These are phyloP conservation scores for Nemania sp. DNA, from an alignment of 2,329 filamentous ascomycete genomes.

Conservation along the genomic window DNA sequence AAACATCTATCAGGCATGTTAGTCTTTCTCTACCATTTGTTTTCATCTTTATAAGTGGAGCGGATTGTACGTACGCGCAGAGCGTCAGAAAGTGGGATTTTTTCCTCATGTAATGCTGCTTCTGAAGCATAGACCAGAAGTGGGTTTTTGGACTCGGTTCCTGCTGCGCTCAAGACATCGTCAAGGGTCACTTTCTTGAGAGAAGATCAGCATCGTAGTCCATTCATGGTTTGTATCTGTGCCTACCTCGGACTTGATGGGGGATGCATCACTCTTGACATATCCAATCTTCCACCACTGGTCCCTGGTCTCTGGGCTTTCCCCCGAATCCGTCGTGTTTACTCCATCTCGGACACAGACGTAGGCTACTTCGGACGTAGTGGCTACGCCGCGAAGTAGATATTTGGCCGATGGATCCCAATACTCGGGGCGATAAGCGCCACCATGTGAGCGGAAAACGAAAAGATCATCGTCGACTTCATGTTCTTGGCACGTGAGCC, in stretches of 20 bases:
- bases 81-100: constrained; percentile 45
- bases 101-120: constrained; percentile 46
- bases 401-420: constrained; percentile 50
- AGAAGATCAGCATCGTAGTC: constrained; percentile 24
- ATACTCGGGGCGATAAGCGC: constrained; percentile 41
- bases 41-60: neutral
- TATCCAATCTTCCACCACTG: constrained; percentile 63
- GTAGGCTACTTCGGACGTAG: constrained; percentile 53
- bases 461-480: constrained; percentile 38
- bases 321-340: constrained; percentile 50
- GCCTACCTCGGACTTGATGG: constrained; percentile 56
- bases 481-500: constrained; percentile 40
- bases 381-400: constrained; percentile 56
- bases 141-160: constrained; percentile 52
- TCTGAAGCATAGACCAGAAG: constrained; percentile 61
- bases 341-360: constrained; percentile 51
- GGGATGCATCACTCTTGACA: constrained; percentile 44
- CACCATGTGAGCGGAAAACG: constrained; percentile 34
- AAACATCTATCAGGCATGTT: constrained; percentile 49
- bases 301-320: constrained; percentile 42
- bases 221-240: neutral
- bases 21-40: neutral
- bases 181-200: constrained; percentile 53
- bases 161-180: constrained; percentile 51
- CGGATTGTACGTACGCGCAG: constrained; percentile 41